These are phyloP conservation scores for Aspergillus baeticus DNA, from an alignment of 495 filamentous ascomycete genomes.

Conservation along the genomic window DNA sequence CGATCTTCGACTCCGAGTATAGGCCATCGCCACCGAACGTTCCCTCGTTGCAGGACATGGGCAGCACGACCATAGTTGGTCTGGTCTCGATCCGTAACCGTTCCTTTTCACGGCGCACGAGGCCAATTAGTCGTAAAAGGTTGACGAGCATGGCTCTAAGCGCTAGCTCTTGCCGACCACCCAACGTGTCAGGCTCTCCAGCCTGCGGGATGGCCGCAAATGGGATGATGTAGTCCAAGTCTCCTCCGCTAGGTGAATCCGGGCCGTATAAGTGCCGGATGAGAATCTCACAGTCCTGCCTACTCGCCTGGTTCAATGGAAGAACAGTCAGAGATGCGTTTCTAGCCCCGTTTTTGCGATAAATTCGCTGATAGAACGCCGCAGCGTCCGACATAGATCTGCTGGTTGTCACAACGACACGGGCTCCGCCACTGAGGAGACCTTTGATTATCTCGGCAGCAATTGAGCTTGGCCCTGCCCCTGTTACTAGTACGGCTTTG, in stretches of 20 bases:
- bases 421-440: constrained; percentile 90
- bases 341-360: constrained; percentile 81
- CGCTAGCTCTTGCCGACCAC: constrained; percentile 91
- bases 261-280: constrained; percentile 91
- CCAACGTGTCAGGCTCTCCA: constrained; percentile 86
- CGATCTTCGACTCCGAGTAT: constrained; percentile 97
- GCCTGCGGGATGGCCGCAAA: constrained; percentile 95
- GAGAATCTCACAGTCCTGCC: constrained; percentile 92
- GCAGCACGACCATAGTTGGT: constrained; percentile 92
- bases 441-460: constrained; percentile 96
- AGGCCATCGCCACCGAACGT: constrained; percentile 97
- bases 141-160: constrained; percentile 99
- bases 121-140: constrained; percentile 82
- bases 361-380: constrained; percentile 97
- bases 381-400: constrained; percentile 92
- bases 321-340: constrained; percentile 94
- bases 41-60: constrained; percentile 95
- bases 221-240: constrained; percentile 91
- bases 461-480: constrained; percentile 95
- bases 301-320: constrained; percentile 97
- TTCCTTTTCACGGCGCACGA: constrained; percentile 75
- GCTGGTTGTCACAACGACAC: constrained; percentile 93
- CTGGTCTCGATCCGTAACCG: constrained; percentile 81
- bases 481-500: constrained; percentile 96
- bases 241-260: constrained; percentile 92